Base-by-base conservation (phyloP, 73 alveolate species). In the Paramecium primaurelia region DNA sequence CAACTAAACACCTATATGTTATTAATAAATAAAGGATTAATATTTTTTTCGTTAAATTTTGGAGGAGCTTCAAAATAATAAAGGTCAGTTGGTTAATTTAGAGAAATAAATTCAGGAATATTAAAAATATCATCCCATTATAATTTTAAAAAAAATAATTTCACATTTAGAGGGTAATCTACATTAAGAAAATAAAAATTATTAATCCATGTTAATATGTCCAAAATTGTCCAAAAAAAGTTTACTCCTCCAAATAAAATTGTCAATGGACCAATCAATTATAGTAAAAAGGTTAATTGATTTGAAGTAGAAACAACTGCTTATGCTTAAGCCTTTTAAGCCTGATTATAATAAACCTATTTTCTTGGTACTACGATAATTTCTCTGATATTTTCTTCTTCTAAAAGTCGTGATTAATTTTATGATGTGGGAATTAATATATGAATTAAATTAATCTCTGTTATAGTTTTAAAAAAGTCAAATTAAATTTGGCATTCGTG, bases 51-150 rank as follows among this genome's bases (percentile, higher is more conserved):
- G 3, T 20, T 37, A 73, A 73, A 73, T 4, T 36, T 32, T 32
- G 87, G 87, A 73, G 87, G 87, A 32, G 64, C 59, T 20, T 73
- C 87, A 4, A 32, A 36, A 16, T 73, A 73, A 16, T 73, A 73
- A 40, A 68, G 7, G 38, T 73, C 87, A 12, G n/a, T 26, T 34
- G 54, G 59, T 37, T 30, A 73, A 73, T 73, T 73, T 5, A 73
- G 14, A 8, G 28, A 34, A 12, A 40, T 32, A 34, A 73, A 22
- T 11, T 73, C 47, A 14, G 87, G 87, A 32, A 73, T 36, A 30
- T 32, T 36, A 32, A 36, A 22, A 7, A 73, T 73, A 26, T 40
- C 59, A 36, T 26, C 58, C 87, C 87, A 73, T 32, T 36, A 20
- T 73, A 40, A 73, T 16, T 36, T 10, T 73, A 37, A 14, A 37